phyloP scores from a whole-genome alignment of 148 eudicot genomes.

The Hydrangea macrophylla region DNA sequence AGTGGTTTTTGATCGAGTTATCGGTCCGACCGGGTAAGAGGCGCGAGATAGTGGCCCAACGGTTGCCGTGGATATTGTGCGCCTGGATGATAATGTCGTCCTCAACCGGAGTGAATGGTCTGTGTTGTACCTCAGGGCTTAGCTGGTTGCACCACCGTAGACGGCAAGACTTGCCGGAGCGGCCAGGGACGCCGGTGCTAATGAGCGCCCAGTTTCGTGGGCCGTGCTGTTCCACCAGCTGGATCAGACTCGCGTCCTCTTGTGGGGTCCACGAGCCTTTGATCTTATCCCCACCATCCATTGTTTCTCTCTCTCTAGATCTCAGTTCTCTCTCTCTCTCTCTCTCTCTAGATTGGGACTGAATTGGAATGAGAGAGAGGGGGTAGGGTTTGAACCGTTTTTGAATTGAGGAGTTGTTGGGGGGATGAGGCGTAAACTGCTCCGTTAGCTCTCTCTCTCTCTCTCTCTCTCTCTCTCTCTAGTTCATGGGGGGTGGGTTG shows the following conservation, averaged over 20 bases:
- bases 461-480: not conserved
- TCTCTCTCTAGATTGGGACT: not conserved
- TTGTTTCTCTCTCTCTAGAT: not conserved
- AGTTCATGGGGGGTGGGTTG: not conserved
- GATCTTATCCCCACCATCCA: conserved; percentile 21
- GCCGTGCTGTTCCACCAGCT: conserved; percentile 53
- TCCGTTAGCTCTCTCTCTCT: conserved; percentile 2
- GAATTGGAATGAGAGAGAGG: not conserved
- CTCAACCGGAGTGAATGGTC: conserved; percentile 49
- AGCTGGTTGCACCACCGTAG: conserved; percentile 76
- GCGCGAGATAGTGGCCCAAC: conserved; percentile 64
- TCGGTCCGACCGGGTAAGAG: conserved; percentile 59
- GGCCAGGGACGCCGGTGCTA: conserved; percentile 48
- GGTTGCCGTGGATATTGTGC: conserved; percentile 47
- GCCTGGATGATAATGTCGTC: conserved; percentile 44
- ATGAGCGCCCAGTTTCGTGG: conserved; percentile 66
- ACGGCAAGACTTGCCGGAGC: conserved; percentile 71
- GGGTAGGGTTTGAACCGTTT: conserved; percentile 18
- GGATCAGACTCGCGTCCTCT: conserved; percentile 44
- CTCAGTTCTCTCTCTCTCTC: not conserved
- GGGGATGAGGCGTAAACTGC: conserved; percentile 29
- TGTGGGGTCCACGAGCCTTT: conserved; percentile 66
- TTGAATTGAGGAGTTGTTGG: conserved; percentile 26
- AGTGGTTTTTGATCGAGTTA: conserved; percentile 65
- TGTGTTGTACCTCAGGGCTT: conserved; percentile 56